phyloP scores from a whole-genome alignment of 1,284 basidiomycete species.

The Ceratobasidium sp. region DNA sequence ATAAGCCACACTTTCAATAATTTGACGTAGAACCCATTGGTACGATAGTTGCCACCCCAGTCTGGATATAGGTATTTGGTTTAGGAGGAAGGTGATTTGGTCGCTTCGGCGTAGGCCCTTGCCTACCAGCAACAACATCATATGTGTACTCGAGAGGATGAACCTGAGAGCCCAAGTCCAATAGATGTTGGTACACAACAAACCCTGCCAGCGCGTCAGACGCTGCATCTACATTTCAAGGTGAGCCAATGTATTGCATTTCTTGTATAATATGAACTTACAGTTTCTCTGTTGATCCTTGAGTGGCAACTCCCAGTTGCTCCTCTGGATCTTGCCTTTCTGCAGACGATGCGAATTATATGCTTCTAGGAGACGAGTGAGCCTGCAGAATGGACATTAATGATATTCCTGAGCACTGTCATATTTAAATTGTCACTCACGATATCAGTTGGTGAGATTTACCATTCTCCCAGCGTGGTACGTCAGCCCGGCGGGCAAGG shows the following conservation, averaged over 20 bases:
- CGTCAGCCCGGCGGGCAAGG: slow-evolving; percentile 17
- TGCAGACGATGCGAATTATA: not conserved
- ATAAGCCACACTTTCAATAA: too few species aligned
- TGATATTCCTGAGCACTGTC: too few species aligned
- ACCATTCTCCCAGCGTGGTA: slow-evolving; percentile 2
- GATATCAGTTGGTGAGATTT: slow-evolving; percentile 7
- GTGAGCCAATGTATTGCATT: not conserved
- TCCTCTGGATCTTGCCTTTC: slow-evolving; percentile 15
- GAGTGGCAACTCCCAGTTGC: slow-evolving; percentile 30
- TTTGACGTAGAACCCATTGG: too few species aligned
- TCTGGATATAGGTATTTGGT: not conserved
- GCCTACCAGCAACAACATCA: slow-evolving; percentile 5
- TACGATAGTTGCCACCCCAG: not conserved
- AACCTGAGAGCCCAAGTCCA: not conserved
- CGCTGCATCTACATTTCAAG: slow-evolving; percentile 1
- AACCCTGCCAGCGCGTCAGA: slow-evolving; percentile 31
- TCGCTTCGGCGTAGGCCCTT: not conserved
- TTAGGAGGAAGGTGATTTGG: not conserved
- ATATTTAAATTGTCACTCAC: too few species aligned
- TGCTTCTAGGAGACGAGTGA: slow-evolving; percentile 17
- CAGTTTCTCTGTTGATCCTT: slow-evolving; percentile 5
- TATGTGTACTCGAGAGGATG: not conserved
- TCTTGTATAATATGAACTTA: not conserved
- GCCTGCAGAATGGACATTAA: not conserved
- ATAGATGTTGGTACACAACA: slow-evolving; percentile 17